Evolutionary conservation across 169 alveolate species (phyloP).

Genomic region (Fabrea salina): DNA sequence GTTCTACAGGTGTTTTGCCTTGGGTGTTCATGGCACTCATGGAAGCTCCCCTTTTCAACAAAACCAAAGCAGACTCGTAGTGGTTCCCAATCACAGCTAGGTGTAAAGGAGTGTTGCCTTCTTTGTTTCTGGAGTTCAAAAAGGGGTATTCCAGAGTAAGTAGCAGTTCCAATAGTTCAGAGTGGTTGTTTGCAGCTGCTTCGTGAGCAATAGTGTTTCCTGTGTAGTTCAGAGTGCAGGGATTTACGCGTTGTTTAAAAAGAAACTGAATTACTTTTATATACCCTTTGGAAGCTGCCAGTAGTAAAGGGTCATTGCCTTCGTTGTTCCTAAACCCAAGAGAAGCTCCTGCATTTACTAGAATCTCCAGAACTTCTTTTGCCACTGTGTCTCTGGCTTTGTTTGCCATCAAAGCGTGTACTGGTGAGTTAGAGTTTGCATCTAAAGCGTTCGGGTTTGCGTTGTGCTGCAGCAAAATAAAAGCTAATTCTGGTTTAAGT

Average conservation of each 20-base stretch:
- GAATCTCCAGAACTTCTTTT: slow-evolving; percentile 9
- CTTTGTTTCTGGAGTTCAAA: slow-evolving; percentile 41
- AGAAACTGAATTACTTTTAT: neutral
- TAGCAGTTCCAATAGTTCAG: slow-evolving; percentile 23
- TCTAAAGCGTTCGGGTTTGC: neutral
- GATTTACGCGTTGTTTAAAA: neutral
- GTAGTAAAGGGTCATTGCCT: slow-evolving; percentile 24
- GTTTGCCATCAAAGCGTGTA: neutral
- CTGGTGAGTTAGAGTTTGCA: slow-evolving; percentile 14
- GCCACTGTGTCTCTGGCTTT: slow-evolving; percentile 30
- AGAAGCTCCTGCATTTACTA: neutral
- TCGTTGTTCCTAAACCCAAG: neutral
- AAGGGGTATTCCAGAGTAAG: neutral
- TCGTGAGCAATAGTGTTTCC: slow-evolving; percentile 11
- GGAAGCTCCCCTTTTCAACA: slow-evolving; percentile 28
- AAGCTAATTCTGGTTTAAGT: slow-evolving; percentile 14
- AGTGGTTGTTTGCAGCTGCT: neutral
- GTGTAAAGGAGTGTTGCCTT: slow-evolving; percentile 53
- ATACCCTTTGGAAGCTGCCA: slow-evolving; percentile 22
- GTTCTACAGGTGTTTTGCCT: slow-evolving; percentile 6
- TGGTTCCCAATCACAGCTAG: slow-evolving; percentile 50
- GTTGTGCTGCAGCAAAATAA: neutral
- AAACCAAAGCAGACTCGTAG: slow-evolving; percentile 36
- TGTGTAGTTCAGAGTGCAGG: neutral
- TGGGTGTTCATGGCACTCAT: neutral